Evolutionary conservation across 176 grass and related monocot genomes (phyloP), one percentile per base, ranked within the genome.

Genomic region (Eragrostis curvula): DNA sequence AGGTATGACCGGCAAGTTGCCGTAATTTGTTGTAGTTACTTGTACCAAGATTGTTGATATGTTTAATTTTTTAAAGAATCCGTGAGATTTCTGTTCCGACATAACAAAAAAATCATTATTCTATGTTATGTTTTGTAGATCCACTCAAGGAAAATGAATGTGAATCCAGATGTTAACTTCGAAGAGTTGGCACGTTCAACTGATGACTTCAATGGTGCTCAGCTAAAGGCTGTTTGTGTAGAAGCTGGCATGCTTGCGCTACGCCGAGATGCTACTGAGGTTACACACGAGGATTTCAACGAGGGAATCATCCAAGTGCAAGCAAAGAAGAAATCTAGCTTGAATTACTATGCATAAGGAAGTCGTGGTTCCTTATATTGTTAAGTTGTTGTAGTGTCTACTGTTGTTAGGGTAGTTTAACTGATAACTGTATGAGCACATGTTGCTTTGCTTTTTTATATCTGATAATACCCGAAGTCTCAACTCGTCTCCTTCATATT

Each of bases 261-360:
- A 57, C 96, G 90, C 21, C 85, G 88, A 41, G 96, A 98, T 70
- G 92, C 96, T 74, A 98, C 92, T n/a, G 96, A 98, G 87, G 88
- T 95, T 53, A 95, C 88, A 9, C 95, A 95, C 29, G 95, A 98
- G 52, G 95, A 98, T 87, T 93, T 98, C 71, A 92, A 89, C 18
- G 95, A 98, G 81, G 95, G 95, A 39, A 94, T 98, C 55, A 93
- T 95, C 75, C 95, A 98, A 84, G 90, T 98, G 77, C 95, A 98
- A 63, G 90, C 90, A 44, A 98, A 98, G 79, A 98, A 98, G 86
- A 98, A 98, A 67, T 81, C 92, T 12, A 91, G 90, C 65, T 91
- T 98, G 51, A 64, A 59, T 73, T 74, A 64, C 63, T 88, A 79
- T 9, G 49, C 86, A 49, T 44, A 88, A 68, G 68, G 43, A 68